A percentile compares a stretch with the other conserved stretches of the same genome.
These are phyloP conservation scores for Lophiostoma macrostomum DNA, from an alignment of 495 filamentous ascomycete genomes.

Conservation along the genomic window DNA sequence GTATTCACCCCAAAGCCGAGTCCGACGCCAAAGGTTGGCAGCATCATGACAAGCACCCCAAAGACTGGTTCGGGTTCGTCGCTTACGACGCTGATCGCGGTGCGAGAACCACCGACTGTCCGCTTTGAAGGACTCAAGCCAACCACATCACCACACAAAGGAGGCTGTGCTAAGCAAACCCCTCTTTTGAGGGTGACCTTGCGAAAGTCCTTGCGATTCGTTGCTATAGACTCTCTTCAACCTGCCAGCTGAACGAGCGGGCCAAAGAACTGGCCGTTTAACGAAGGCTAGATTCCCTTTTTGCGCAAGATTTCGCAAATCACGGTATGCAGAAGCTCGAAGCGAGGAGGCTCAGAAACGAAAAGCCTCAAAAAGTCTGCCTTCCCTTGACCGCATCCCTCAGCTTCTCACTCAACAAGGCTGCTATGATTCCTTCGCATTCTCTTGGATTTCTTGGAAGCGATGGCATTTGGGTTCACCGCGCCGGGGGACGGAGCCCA, in stretches of 20 bases:
- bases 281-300: neutral
- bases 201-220: constrained; percentile 11
- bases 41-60: neutral
- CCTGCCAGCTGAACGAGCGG: constrained; percentile 16
- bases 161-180: constrained; percentile 18
- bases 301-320: constrained; percentile 12
- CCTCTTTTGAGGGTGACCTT: constrained; percentile 17
- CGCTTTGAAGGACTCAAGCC: neutral
- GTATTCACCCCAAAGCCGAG: neutral
- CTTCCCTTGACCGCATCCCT: neutral
- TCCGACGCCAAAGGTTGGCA: neutral
- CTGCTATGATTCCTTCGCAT: neutral
- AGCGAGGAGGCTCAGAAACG: constrained; percentile 4
- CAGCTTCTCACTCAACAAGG: constrained; percentile 20
- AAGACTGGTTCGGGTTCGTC: neutral
- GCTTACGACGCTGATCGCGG: no score
- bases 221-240: constrained; percentile 1
- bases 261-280: neutral
- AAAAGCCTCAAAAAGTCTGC: neutral
- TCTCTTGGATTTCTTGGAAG: no score
- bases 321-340: neutral
- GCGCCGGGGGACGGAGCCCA: neutral
- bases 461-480: neutral
- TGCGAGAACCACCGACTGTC: constrained; percentile 6
- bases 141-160: constrained; percentile 7